phyloP scores from a whole-genome alignment of 1,284 basidiomycete genomes.

The Sphaerobolus stellatus region DNA sequence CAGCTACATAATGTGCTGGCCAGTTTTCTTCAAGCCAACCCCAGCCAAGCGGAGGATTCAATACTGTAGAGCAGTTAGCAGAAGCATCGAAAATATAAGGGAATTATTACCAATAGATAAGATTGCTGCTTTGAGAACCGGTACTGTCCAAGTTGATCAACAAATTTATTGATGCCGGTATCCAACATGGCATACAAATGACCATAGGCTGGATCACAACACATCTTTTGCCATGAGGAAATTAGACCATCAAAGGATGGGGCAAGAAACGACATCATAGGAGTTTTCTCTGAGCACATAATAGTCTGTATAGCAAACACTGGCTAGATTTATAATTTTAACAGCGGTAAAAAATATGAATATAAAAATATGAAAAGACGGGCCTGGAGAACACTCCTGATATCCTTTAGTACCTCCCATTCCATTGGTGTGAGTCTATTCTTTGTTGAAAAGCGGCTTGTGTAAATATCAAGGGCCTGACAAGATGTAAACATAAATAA shows the following conservation, averaged over 20 bases:
- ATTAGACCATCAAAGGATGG: background rate
- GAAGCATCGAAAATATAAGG: background rate
- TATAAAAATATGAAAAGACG: background rate
- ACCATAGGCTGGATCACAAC: background rate
- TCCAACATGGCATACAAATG: background rate
- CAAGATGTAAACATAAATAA: background rate
- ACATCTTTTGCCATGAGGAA: background rate
- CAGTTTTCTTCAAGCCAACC: slow-evolving; percentile 2
- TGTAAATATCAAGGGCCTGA: background rate
- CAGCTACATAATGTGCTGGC: background rate
- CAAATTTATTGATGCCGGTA: background rate
- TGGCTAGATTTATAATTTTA: background rate
- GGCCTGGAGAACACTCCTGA: background rate
- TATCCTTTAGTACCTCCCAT: background rate
- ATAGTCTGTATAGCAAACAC: background rate
- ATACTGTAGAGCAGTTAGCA: background rate
- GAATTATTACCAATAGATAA: background rate
- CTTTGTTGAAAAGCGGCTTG: background rate
- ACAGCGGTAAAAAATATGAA: background rate
- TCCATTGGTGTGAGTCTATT: background rate
- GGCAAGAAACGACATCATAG: background rate
- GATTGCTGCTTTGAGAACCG: background rate
- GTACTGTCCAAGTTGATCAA: background rate
- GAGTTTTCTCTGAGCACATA: background rate
- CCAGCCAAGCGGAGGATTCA: background rate